Conservation (phyloP, 257 asterid genomes). For the Ballota nigra region DNA sequence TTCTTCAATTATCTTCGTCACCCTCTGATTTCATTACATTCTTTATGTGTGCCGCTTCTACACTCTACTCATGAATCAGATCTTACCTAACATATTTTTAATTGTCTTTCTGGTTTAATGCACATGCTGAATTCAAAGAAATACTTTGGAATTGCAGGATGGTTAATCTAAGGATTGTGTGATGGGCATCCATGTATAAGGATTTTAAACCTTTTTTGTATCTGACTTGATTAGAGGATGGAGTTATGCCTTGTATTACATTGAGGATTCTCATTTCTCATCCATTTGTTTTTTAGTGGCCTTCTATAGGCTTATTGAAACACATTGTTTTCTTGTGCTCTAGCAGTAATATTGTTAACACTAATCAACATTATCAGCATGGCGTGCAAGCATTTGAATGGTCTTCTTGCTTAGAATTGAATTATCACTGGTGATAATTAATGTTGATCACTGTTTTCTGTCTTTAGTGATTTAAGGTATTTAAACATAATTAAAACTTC, state of each 20-base stretch:
- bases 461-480: background rate
- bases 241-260: background rate
- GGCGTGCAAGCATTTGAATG: background rate
- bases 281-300: background rate
- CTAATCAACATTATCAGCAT: background rate
- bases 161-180: background rate
- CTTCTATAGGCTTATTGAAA: too few species aligned
- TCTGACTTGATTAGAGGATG: background rate
- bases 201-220: background rate
- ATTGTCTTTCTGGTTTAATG: conserved; percentile 3
- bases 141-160: background rate
- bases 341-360: conserved; percentile 11
- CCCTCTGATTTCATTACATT: too few species aligned
- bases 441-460: conserved; percentile 5
- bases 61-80: too few species aligned
- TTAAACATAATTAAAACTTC: conserved; percentile 4
- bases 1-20: too few species aligned
- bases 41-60: too few species aligned
- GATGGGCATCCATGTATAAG: background rate
- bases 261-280: background rate
- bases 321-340: background rate
- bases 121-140: conserved; percentile 12
- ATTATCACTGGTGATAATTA: background rate
- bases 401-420: conserved; percentile 4
- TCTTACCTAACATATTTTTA: too few species aligned